These are phyloP conservation scores for Fulvia fulva DNA, from an alignment of 2,329 filamentous ascomycete genomes.

Conservation along the genomic window DNA sequence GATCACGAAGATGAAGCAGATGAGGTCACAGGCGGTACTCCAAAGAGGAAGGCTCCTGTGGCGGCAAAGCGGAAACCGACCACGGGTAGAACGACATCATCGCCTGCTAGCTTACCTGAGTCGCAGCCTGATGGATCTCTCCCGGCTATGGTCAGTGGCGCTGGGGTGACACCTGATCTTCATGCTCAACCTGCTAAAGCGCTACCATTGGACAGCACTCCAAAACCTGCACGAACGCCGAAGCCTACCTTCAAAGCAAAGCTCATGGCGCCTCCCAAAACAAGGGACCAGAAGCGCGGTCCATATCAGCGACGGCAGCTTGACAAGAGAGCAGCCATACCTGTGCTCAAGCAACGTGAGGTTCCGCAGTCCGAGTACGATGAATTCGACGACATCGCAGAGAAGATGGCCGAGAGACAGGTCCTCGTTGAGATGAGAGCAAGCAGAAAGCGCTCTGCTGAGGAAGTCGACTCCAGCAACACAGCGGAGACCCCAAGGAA, in stretches of 20 bases:
- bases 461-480: not conserved
- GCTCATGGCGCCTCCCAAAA: not conserved
- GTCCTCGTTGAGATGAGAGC: slow-evolving; percentile 10
- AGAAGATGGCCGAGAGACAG: slow-evolving; percentile 12
- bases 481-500: not conserved
- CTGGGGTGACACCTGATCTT: not conserved
- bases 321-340: not conserved
- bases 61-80: too few species aligned
- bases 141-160: not conserved
- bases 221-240: not conserved
- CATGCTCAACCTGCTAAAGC: slow-evolving; percentile 1
- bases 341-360: slow-evolving; percentile 9
- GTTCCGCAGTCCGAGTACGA: slow-evolving; percentile 18
- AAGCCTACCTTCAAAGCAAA: not conserved
- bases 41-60: not conserved
- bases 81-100: too few species aligned
- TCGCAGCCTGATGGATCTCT: too few species aligned
- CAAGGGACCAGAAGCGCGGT: not conserved
- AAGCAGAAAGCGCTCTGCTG: slow-evolving; percentile 6
- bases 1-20: not conserved
- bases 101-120: too few species aligned
- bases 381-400: slow-evolving; percentile 18
- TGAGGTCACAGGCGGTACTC: not conserved
- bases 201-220: not conserved
- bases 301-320: not conserved